Evolutionary conservation across 2,329 filamentous ascomycete species (phyloP).

Genomic region (Plenodomus tracheiphilus): DNA sequence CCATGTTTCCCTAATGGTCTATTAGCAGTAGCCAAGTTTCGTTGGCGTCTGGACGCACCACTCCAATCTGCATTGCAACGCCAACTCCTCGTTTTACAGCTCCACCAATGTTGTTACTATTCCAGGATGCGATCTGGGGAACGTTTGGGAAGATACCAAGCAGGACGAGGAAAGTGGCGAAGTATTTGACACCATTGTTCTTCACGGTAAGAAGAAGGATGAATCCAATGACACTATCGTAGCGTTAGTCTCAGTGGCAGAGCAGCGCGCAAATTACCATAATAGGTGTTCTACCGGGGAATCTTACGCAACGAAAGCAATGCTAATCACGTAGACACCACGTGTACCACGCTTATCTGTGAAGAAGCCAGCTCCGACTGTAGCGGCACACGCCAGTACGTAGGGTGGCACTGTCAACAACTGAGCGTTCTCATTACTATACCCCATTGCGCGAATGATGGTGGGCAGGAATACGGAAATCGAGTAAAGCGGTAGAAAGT

Average conservation of each 20-base stretch:
- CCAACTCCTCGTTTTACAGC: constrained; percentile 6
- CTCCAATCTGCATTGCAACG: constrained; percentile 5
- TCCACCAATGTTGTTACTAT: constrained; percentile 6
- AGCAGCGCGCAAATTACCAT: neutral
- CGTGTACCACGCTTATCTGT: constrained; percentile 25
- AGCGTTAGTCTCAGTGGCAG: neutral
- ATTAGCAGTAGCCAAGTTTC: neutral
- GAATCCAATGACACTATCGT: constrained; percentile 1
- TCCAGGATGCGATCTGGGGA: constrained; percentile 6
- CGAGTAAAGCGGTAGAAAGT: constrained; percentile 4
- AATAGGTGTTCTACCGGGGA: neutral
- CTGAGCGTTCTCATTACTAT: constrained; percentile 34
- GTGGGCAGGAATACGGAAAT: constrained; percentile 67
- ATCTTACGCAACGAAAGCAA: constrained; percentile 22
- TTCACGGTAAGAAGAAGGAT: constrained; percentile 5
- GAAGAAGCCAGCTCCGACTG: constrained; percentile 27
- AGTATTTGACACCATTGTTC: constrained; percentile 4
- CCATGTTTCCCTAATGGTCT: constrained; percentile 4
- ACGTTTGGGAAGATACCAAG: constrained; percentile 3
- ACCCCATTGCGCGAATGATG: constrained; percentile 34
- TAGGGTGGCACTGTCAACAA: constrained; percentile 36
- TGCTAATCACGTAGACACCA: constrained; percentile 16
- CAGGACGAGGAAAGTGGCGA: constrained; percentile 4
- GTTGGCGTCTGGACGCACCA: neutral
- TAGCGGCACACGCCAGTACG: constrained; percentile 16